phyloP scores from a whole-genome alignment of 179 eudicot genomes.

The Beta corolliflora region DNA sequence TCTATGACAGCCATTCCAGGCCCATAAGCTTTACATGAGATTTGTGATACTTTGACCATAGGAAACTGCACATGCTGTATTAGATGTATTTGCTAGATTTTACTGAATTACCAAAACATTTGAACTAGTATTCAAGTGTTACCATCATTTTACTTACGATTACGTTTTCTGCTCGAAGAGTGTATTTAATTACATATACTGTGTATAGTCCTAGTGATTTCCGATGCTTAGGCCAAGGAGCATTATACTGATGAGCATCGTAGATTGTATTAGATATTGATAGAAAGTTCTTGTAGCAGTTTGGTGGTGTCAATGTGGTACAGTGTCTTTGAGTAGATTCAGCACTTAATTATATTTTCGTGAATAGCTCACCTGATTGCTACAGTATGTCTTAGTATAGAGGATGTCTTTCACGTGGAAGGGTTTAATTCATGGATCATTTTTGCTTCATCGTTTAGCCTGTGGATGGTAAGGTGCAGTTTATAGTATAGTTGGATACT shows the following conservation, averaged over 20 bases:
- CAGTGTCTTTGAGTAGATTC: neutral
- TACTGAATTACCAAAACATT: too few species aligned
- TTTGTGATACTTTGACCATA: neutral
- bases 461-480: neutral
- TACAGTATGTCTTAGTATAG: neutral
- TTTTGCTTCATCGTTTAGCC: neutral
- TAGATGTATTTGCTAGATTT: neutral
- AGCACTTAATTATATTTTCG: neutral
- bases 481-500: neutral
- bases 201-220: neutral
- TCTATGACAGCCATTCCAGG: neutral
- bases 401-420: slow-evolving; percentile 3
- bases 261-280: neutral
- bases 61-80: neutral
- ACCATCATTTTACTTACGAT: neutral
- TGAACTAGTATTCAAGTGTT: neutral
- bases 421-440: neutral
- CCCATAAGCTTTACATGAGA: neutral
- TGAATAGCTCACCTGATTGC: neutral
- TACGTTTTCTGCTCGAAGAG: neutral
- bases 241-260: neutral
- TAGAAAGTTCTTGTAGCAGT: slow-evolving; percentile 7
- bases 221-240: neutral
- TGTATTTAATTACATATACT: neutral
- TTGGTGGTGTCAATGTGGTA: slow-evolving; percentile 7